Conservation (phyloP, 805 yeast genomes). For the Barnettozyma californica region DNA sequence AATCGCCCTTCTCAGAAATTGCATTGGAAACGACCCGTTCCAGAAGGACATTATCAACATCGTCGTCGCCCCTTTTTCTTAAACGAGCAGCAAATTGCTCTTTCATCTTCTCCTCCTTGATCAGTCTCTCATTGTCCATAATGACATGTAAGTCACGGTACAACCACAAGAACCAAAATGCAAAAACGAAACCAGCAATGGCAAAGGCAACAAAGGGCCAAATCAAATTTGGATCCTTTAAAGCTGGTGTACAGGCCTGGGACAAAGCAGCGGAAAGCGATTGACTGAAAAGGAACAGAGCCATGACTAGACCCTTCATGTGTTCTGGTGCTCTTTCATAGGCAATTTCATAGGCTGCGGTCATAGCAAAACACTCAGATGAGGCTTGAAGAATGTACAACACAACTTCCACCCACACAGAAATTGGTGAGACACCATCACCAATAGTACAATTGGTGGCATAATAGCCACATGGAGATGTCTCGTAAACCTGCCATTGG, state of each 20-base stretch:
- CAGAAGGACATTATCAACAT: not conserved
- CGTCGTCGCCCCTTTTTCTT: too few relatives aligned
- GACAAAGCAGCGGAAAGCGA: conserved; percentile 75
- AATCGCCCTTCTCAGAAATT: too few relatives aligned
- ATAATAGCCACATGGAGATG: conserved; percentile 66
- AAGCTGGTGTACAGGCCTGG: conserved; percentile 63
- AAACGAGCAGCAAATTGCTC: not conserved
- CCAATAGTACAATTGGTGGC: conserved; percentile 45
- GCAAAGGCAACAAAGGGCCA: conserved; percentile 66
- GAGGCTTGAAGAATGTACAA: conserved; percentile 67
- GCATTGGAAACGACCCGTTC: not conserved
- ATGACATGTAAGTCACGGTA: conserved; percentile 12
- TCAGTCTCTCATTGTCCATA: conserved; percentile 9
- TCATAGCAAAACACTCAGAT: conserved; percentile 71
- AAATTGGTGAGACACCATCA: conserved; percentile 33
- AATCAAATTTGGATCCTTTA: conserved; percentile 60
- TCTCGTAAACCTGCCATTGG: conserved; percentile 59
- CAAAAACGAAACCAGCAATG: conserved; percentile 50
- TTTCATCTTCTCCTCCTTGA: not conserved
- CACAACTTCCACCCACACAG: conserved; percentile 58
- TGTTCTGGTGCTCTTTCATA: conserved; percentile 72
- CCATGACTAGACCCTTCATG: conserved; percentile 37
- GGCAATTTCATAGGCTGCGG: conserved; percentile 78
- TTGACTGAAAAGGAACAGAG: conserved; percentile 56
- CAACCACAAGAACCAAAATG: conserved; percentile 42